Evolutionary conservation across 2,329 filamentous ascomycete genomes (phyloP).

Genomic region (Monosporascus sp.): DNA sequence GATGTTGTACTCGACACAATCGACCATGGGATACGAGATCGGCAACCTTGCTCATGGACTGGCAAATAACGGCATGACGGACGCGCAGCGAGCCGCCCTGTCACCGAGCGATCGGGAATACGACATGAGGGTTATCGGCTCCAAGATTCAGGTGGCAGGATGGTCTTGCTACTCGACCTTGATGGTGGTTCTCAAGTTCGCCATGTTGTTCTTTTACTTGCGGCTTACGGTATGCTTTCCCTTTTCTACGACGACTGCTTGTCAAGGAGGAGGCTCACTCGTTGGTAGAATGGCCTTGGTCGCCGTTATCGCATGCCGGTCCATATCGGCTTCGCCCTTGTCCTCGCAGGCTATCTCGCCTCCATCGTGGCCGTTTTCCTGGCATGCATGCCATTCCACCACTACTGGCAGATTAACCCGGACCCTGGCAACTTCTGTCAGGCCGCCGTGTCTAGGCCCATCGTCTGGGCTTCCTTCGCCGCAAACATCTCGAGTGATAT

Average conservation of each 20-base stretch:
- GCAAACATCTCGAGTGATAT: conserved; percentile 51
- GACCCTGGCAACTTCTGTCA: conserved; percentile 44
- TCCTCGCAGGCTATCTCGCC: conserved; percentile 38
- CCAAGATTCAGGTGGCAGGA: conserved; percentile 45
- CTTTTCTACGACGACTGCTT: neutral
- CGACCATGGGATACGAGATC: conserved; percentile 40
- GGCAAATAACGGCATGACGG: conserved; percentile 50
- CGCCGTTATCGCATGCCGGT: conserved; percentile 35
- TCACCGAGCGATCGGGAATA: conserved; percentile 37
- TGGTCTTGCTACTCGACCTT: conserved; percentile 48
- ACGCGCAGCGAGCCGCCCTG: conserved; percentile 36
- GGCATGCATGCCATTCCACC: conserved; percentile 40
- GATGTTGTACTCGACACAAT: conserved; percentile 45
- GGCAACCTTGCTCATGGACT: conserved; percentile 41
- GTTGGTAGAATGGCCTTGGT: conserved; percentile 29
- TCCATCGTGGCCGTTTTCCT: conserved; percentile 40
- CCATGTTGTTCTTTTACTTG: conserved; percentile 48
- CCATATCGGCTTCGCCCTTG: conserved; percentile 38
- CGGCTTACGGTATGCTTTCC: conserved; percentile 34
- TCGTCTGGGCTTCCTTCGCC: conserved; percentile 40
- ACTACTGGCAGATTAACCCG: conserved; percentile 50
- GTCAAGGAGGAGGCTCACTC: neutral
- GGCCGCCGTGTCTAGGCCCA: conserved; percentile 38
- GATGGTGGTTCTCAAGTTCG: conserved; percentile 46
- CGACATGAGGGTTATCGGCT: conserved; percentile 37